Conservation (phyloP, 1,284 basidiomycete genomes). For the Malassezia slooffiae region DNA sequence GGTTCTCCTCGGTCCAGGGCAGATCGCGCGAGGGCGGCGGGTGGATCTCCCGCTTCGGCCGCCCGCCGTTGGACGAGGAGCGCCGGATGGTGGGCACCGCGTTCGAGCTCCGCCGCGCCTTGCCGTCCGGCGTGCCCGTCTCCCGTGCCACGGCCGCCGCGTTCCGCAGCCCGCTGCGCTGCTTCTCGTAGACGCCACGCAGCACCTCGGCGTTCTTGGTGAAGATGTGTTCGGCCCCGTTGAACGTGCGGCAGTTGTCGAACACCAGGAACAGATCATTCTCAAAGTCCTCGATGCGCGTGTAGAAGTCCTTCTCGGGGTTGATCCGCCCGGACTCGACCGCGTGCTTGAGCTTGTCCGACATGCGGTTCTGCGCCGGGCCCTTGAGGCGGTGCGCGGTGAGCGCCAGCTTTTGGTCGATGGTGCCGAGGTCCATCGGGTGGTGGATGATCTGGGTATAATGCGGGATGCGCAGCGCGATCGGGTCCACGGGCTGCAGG, state of each 20-base stretch:
- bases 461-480: slow-evolving; percentile 79
- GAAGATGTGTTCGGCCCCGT: slow-evolving; percentile 73
- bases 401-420: slow-evolving; percentile 63
- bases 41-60: slow-evolving; percentile 93
- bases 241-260: slow-evolving; percentile 79
- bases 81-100: slow-evolving; percentile 68
- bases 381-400: slow-evolving; percentile 31
- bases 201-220: slow-evolving; percentile 67
- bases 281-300: slow-evolving; percentile 28
- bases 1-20: slow-evolving; percentile 61
- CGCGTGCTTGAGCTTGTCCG: slow-evolving; percentile 36
- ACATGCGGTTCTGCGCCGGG: slow-evolving; percentile 14
- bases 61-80: slow-evolving; percentile 54
- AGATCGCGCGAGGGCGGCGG: slow-evolving; percentile 86
- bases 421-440: slow-evolving; percentile 91
- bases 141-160: slow-evolving; percentile 49
- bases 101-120: slow-evolving; percentile 59
- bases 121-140: slow-evolving; percentile 17
- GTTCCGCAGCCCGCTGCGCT: slow-evolving; percentile 50
- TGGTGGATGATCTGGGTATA: slow-evolving; percentile 75
- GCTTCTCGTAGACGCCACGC: slow-evolving; percentile 75
- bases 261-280: slow-evolving; percentile 55
- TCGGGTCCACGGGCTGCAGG: slow-evolving; percentile 75
- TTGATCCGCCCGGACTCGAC: slow-evolving; percentile 21
- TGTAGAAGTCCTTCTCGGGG: slow-evolving; percentile 28